A percentile compares a stretch with the other conserved stretches of the same genome.
Conservation (phyloP, 2,329 filamentous ascomycete species). For the Verticillium dahliae region DNA sequence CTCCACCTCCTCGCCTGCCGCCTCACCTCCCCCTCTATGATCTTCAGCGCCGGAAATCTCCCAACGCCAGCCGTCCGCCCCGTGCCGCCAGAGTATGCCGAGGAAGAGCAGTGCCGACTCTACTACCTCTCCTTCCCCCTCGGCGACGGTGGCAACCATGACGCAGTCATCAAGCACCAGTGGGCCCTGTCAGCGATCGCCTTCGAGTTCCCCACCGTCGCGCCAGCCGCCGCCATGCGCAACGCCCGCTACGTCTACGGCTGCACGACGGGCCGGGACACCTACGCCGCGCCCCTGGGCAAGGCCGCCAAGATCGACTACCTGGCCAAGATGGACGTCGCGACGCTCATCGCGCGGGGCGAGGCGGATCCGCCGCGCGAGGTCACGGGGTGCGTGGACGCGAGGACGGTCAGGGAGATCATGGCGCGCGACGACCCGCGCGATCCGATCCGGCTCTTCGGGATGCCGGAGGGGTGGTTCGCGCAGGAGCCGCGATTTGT, state of each 20-base stretch:
- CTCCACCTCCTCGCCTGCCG: slow-evolving; percentile 63
- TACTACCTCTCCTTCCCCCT: slow-evolving; percentile 63
- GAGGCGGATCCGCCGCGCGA: slow-evolving; percentile 33
- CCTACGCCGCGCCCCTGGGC: slow-evolving; percentile 54
- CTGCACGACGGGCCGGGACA: slow-evolving; percentile 51
- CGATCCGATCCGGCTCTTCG: slow-evolving; percentile 57
- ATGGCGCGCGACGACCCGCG: slow-evolving; percentile 32
- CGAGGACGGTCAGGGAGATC: slow-evolving; percentile 45
- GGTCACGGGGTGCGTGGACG: slow-evolving; percentile 58
- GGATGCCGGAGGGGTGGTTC: slow-evolving; percentile 52
- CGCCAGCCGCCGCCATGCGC: slow-evolving; percentile 48
- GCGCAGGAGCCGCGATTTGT: slow-evolving; percentile 65
- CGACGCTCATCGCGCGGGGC: slow-evolving; percentile 45
- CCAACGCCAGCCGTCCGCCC: slow-evolving; percentile 34
- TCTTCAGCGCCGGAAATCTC: slow-evolving; percentile 61
- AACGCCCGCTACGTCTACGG: slow-evolving; percentile 58
- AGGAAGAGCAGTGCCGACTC: slow-evolving; percentile 61
- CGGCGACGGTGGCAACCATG: background rate
- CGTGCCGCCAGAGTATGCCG: slow-evolving; percentile 29
- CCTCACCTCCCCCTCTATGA: slow-evolving; percentile 56
- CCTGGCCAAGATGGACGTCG: slow-evolving; percentile 54
- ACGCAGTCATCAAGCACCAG: slow-evolving; percentile 47
- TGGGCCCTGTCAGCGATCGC: slow-evolving; percentile 59
- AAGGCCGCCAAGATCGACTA: slow-evolving; percentile 61
- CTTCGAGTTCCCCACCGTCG: slow-evolving; percentile 61